These are phyloP conservation scores for Pseudogymnoascus sp. DNA, from an alignment of 2,329 filamentous ascomycete species.

Conservation along the genomic window DNA sequence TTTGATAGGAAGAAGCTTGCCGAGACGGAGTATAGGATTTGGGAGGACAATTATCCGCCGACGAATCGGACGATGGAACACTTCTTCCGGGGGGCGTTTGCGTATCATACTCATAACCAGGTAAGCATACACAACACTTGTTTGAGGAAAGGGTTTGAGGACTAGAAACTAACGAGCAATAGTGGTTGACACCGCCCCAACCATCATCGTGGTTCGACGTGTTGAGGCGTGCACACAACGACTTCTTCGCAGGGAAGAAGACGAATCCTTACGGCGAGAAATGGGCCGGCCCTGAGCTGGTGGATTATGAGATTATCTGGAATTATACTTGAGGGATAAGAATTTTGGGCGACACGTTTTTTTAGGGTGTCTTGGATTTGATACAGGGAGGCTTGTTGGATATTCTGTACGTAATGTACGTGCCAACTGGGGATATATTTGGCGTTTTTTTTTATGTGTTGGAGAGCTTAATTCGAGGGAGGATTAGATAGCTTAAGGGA, in stretches of 20 bases:
- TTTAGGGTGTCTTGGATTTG: background rate
- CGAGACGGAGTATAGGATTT: slow-evolving; percentile 36
- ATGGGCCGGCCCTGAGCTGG: slow-evolving; percentile 40
- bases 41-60: slow-evolving; percentile 44
- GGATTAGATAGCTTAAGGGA: background rate
- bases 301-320: slow-evolving; percentile 41
- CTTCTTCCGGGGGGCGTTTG: slow-evolving; percentile 48
- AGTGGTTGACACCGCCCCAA: slow-evolving; percentile 48
- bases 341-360: background rate
- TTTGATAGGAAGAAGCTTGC: slow-evolving; percentile 21
- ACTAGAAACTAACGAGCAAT: slow-evolving; percentile 14
- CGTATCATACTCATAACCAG: slow-evolving; percentile 50
- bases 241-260: slow-evolving; percentile 41
- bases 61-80: slow-evolving; percentile 47
- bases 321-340: slow-evolving; percentile 36
- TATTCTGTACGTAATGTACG: background rate
- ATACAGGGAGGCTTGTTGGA: background rate
- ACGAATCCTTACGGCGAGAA: slow-evolving; percentile 45
- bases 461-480: background rate
- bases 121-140: slow-evolving; percentile 28
- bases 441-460: background rate
- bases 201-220: slow-evolving; percentile 47
- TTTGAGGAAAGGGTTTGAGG: background rate
- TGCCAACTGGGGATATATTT: background rate
- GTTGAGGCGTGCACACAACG: slow-evolving; percentile 44